Conservation (phyloP, 2,329 filamentous ascomycete genomes). For the Pseudogymnoascus destructans region DNA sequence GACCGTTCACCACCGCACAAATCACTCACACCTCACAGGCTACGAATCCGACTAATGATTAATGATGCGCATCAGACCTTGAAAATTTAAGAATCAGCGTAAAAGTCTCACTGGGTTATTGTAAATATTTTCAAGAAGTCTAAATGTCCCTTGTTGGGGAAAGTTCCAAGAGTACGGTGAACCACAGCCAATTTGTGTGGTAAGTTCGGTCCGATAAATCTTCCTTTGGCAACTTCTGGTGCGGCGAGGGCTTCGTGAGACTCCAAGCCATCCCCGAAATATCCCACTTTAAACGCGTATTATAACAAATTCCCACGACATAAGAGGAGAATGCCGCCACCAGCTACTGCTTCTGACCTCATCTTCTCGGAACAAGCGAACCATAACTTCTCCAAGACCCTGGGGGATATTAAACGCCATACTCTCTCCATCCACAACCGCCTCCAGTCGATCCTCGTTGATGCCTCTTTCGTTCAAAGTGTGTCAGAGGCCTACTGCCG, state of each 20-base stretch:
- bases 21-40: background rate
- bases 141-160: background rate
- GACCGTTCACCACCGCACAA: background rate
- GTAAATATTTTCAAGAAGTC: too few species aligned
- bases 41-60: background rate
- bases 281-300: background rate
- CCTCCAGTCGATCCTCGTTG: constrained; percentile 61
- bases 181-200: background rate
- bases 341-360: constrained; percentile 35
- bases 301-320: background rate
- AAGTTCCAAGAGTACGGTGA: background rate
- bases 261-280: background rate
- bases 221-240: background rate
- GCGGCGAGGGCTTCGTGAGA: background rate
- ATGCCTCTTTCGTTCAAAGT: constrained; percentile 59
- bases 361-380: constrained; percentile 36
- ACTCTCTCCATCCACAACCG: constrained; percentile 72
- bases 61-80: background rate
- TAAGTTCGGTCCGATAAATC: background rate
- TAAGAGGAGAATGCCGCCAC: constrained; percentile 22
- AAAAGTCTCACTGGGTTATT: too few species aligned
- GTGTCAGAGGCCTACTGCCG: constrained; percentile 43
- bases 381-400: constrained; percentile 54
- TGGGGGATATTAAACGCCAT: constrained; percentile 60
- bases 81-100: background rate